phyloP scores from a whole-genome alignment of 305 asterid genomes.

The Lippia alba region DNA sequence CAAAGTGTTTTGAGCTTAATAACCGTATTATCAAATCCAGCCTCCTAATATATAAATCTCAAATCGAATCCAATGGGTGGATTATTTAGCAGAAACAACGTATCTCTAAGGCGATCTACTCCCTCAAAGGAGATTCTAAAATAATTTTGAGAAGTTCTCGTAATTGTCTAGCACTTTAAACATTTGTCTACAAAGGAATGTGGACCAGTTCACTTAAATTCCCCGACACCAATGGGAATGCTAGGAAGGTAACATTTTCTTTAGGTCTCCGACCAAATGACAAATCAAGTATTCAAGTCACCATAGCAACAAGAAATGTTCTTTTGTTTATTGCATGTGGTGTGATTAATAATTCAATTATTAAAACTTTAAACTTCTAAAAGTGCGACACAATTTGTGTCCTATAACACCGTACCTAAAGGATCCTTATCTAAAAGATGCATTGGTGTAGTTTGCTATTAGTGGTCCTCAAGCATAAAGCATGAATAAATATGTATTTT shows the following conservation, averaged over 20 bases:
- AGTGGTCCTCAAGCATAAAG: background rate
- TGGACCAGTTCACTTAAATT: background rate
- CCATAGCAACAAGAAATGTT: background rate
- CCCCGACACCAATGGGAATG: background rate
- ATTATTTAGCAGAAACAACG: no score
- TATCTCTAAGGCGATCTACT: background rate
- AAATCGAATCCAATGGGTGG: no score
- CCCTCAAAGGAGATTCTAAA: background rate
- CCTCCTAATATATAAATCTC: no score
- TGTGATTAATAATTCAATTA: background rate
- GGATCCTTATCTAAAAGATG: constrained; percentile 7
- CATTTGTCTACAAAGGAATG: background rate
- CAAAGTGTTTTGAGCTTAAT: no score
- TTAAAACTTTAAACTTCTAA: background rate
- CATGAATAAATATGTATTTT: background rate
- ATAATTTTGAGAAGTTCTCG: background rate
- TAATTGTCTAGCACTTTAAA: background rate
- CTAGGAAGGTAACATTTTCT: background rate
- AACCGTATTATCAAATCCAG: no score
- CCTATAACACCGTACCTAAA: background rate
- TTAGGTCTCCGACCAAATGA: background rate
- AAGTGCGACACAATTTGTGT: background rate
- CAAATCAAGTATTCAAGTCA: background rate
- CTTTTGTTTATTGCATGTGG: background rate
- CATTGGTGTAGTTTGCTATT: background rate